Base-by-base conservation (phyloP, 1,139 yeast species). In the Tardiomyces blankii region DNA sequence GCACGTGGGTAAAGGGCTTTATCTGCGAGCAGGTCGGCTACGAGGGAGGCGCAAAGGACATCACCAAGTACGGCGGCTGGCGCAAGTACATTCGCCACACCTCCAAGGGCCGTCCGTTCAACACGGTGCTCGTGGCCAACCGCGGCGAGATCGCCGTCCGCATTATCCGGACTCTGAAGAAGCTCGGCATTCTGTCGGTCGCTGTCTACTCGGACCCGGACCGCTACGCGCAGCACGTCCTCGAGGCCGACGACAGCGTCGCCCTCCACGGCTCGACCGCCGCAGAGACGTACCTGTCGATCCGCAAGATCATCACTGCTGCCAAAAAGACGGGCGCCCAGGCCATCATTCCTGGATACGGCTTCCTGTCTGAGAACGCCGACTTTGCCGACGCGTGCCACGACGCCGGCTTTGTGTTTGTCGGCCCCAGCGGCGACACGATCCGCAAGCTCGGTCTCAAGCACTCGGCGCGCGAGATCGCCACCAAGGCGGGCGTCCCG, bases 141-240 rank as follows among this genome's bases (percentile, higher is more conserved):
- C 78, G 98, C 67, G 98, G 98, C 62, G 98, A 91, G 67, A 91
- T 91, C 59, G 96, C 98, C 2, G 96, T 88, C 33, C 74, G 98
- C 62, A 85, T 91, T 55, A 86, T 89, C 60, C 82, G 77, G 61
- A 89, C 98, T 8, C 72, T 89, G 60, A 86, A 85, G 64, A 82
- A 81, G 62, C 65, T 89, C 56, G 79, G 80, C 2, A 85, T 91
- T 55, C 76, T 73, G 56, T 70, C 96, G 0, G 81, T 91, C 53
- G 93, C 97, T 2, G 82, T 91, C 42, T 91, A 84, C 66, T 85
- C 96, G 11, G 94, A 87, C 58, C 83, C 88, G 5, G 98, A 91
- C 62, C 76, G 83, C 58, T 86, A 85, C 58, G 82, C 97, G 12
- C 80, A 82, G 58, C 97, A 91, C 62, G 96, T 84, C 27, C 65